Evolutionary conservation across 148 eudicot genomes (phyloP).

Genomic region (Silene conica): DNA sequence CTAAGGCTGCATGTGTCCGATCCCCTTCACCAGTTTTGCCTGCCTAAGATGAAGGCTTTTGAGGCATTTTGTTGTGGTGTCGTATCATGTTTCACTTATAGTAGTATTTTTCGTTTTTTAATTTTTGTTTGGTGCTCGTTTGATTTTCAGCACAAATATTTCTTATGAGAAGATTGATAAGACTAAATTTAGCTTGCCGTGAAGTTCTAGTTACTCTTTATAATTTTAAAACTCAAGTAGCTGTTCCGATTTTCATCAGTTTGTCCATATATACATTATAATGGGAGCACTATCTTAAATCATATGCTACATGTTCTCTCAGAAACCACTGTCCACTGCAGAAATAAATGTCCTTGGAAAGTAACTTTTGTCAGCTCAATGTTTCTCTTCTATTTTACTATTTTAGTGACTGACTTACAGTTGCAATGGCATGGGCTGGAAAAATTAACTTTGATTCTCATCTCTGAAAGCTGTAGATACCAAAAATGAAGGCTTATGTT

Average conservation of each 20-base stretch:
- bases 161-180: not conserved
- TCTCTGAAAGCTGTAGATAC: slow-evolving; percentile 91
- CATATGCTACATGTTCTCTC: not conserved
- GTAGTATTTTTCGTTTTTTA: not conserved
- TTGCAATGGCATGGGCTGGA: not conserved
- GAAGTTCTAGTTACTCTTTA: not conserved
- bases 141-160: not conserved
- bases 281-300: not conserved
- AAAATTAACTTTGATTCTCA: slow-evolving; percentile 37
- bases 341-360: slow-evolving; percentile 3
- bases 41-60: not conserved
- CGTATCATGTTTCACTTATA: not conserved
- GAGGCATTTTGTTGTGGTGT: not conserved
- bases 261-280: not conserved
- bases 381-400: not conserved
- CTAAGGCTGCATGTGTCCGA: not conserved
- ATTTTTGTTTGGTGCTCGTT: not conserved
- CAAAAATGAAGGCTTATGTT: slow-evolving; percentile 98
- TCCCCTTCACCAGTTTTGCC: not conserved
- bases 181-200: slow-evolving; percentile 1
- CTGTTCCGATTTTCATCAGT: not conserved
- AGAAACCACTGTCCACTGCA: not conserved
- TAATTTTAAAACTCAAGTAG: not conserved
- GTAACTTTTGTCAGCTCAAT: not conserved
- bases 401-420: not conserved